These are phyloP conservation scores for Emmonsiellopsis sp. DNA, from an alignment of 2,329 filamentous ascomycete species.

Conservation along the genomic window DNA sequence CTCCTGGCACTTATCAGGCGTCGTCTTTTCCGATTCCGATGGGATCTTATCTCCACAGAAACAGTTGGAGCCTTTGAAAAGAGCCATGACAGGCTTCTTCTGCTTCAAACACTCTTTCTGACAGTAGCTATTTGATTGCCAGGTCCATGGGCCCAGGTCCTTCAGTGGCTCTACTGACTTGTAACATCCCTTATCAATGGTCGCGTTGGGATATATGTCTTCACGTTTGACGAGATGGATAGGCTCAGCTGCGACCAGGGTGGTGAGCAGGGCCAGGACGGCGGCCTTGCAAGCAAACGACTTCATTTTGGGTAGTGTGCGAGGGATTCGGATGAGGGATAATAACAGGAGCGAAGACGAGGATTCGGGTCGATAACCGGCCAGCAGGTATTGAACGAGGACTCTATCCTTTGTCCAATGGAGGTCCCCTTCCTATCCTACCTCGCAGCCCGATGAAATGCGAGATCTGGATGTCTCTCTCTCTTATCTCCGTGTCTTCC, in stretches of 20 bases:
- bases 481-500: background rate
- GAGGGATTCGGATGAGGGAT: background rate
- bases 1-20: constrained; percentile 54
- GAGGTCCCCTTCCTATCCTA: background rate
- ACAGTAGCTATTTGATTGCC: constrained; percentile 49
- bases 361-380: no score
- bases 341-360: background rate
- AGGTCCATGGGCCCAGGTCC: constrained; percentile 41
- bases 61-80: constrained; percentile 55
- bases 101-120: constrained; percentile 41
- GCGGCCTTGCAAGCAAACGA: constrained; percentile 18
- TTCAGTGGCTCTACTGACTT: constrained; percentile 37
- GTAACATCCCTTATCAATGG: constrained; percentile 43
- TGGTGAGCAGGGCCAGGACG: constrained; percentile 19
- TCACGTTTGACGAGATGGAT: constrained; percentile 6
- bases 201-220: background rate
- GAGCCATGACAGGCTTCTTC: constrained; percentile 51
- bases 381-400: background rate
- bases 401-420: background rate
- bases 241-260: constrained; percentile 12
- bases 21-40: constrained; percentile 43
- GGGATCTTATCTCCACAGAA: constrained; percentile 67
- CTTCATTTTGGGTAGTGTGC: constrained; percentile 18
- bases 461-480: background rate
- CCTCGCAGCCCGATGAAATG: background rate